Base-by-base conservation (phyloP, 2,329 filamentous ascomycete genomes). In the Pyrenochaeta sp. region DNA sequence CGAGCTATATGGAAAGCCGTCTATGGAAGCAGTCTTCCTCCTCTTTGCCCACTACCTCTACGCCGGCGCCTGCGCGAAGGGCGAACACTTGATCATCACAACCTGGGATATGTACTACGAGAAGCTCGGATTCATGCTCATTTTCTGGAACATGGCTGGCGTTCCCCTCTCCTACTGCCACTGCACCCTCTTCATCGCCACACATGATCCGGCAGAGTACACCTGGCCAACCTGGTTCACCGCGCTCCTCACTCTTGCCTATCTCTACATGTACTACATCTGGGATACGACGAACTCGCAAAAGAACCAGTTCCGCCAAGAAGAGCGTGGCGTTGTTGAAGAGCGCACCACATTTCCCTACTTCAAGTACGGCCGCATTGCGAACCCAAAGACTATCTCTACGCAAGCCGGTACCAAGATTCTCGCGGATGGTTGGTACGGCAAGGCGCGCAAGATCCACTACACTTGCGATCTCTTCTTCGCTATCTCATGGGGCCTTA, bases 21-120 rank as follows among this genome's bases (percentile, higher is more conserved):
- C 90, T 36, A 89, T 88, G n/a, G 92, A 97, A 77, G 90, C 95
- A 52, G 83, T 85, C 62, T 95, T 97, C 81, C 81, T 97, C 43
- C 80, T 96, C 65, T 89, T 97, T 86, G 93, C 93, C 0, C 92
- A 96, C 79, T 97, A 90, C 80, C 85, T 97, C 45, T 97, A 97
- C 72, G 92, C 92, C 74, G 95, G 96, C 77, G 92, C 93, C 52
- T 97, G 93, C 82, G 88, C 90, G 68, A 97, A 97, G 82, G 93
- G 91, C 47, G 93, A 97, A 80, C 92, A 97, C 79, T 86, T 92
- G 75, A 97, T 97, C 77, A 86, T 92, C 58, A 91, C 91, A 8
- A 95, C 92, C 49, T 97, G 93, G 90, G 93, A 97, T 72, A 96
- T 97, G 90, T 96, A 96, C 83, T 94, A 92, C 71, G 93, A 97